These are phyloP conservation scores for Rhodotorula graminis DNA, from an alignment of 768 basidiomycete genomes.

Conservation along the genomic window DNA sequence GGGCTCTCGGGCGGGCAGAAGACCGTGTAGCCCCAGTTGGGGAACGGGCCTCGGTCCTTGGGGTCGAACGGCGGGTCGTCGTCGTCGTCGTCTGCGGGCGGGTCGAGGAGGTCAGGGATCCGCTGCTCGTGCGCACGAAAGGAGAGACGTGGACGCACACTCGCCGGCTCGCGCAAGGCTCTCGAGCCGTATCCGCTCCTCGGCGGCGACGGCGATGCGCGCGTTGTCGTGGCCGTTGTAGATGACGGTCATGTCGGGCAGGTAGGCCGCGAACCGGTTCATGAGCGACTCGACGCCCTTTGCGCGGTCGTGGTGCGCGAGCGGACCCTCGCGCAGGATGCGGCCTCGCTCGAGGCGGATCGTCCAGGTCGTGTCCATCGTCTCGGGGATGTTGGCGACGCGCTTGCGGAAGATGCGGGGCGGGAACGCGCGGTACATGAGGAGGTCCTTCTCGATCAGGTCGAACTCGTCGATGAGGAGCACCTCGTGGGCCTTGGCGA, in stretches of 20 bases:
- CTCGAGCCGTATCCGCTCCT: slow-evolving; percentile 40
- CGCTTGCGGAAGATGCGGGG: slow-evolving; percentile 38
- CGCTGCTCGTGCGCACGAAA: too few species aligned
- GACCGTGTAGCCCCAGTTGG: slow-evolving; percentile 41
- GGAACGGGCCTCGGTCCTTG: slow-evolving; percentile 29
- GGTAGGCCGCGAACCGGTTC: slow-evolving; percentile 30
- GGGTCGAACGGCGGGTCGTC: slow-evolving; percentile 32
- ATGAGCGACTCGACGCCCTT: slow-evolving; percentile 38
- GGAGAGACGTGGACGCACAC: slow-evolving; percentile 18
- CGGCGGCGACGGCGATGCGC: slow-evolving; percentile 33
- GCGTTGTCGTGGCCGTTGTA: slow-evolving; percentile 44
- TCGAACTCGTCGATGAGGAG: slow-evolving; percentile 45
- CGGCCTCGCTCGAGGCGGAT: slow-evolving; percentile 37
- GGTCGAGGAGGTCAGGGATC: background rate
- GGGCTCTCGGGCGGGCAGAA: slow-evolving; percentile 40
- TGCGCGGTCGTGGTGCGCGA: slow-evolving; percentile 41
- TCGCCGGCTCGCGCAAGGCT: slow-evolving; percentile 30
- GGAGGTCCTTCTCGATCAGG: slow-evolving; percentile 44
- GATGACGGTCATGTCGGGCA: slow-evolving; percentile 42
- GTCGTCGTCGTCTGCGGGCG: slow-evolving; percentile 26
- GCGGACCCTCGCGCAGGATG: slow-evolving; percentile 35
- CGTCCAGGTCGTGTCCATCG: slow-evolving; percentile 37
- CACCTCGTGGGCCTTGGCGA: slow-evolving; percentile 37
- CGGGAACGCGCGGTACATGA: slow-evolving; percentile 43
- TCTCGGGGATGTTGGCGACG: slow-evolving; percentile 27